phyloP scores from a whole-genome alignment of 495 filamentous ascomycete genomes.

The Glutinoglossum americanum region DNA sequence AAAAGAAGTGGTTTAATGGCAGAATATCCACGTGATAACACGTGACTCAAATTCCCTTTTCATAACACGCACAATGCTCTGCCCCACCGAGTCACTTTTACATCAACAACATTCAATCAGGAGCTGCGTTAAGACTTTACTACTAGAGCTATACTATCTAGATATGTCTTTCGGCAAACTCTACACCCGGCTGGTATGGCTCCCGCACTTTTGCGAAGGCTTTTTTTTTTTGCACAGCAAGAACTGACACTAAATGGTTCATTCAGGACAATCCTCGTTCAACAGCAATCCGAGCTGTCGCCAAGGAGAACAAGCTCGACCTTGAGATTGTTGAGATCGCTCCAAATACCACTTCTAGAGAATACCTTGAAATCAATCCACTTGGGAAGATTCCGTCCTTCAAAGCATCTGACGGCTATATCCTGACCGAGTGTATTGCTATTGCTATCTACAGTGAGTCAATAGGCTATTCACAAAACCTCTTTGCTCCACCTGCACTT shows the following conservation, averaged over 20 bases:
- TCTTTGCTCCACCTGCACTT: constrained; percentile 2
- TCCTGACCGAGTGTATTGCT: constrained; percentile 73
- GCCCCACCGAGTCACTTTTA: neutral
- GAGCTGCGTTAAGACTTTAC: neutral
- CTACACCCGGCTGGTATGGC: constrained; percentile 64
- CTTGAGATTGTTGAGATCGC: constrained; percentile 60
- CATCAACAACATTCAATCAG: neutral
- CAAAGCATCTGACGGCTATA: constrained; percentile 78
- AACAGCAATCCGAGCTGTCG: constrained; percentile 68
- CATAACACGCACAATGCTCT: neutral
- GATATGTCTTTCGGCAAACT: constrained; percentile 88
- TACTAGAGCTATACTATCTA: neutral
- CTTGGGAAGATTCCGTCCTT: constrained; percentile 86
- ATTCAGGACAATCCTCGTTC: constrained; percentile 70
- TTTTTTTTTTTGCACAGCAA: neutral
- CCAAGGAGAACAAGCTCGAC: constrained; percentile 87
- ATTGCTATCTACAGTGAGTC: constrained; percentile 93
- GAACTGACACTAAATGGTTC: neutral
- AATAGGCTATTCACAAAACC: constrained; percentile 6
- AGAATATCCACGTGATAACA: neutral
- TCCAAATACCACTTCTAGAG: constrained; percentile 26
- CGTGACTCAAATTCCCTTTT: neutral
- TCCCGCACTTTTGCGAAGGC: neutral
- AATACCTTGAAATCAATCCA: constrained; percentile 69
- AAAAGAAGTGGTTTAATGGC: neutral